Conservation (phyloP, 768 basidiomycete species). For the Baorangia bicolor region DNA sequence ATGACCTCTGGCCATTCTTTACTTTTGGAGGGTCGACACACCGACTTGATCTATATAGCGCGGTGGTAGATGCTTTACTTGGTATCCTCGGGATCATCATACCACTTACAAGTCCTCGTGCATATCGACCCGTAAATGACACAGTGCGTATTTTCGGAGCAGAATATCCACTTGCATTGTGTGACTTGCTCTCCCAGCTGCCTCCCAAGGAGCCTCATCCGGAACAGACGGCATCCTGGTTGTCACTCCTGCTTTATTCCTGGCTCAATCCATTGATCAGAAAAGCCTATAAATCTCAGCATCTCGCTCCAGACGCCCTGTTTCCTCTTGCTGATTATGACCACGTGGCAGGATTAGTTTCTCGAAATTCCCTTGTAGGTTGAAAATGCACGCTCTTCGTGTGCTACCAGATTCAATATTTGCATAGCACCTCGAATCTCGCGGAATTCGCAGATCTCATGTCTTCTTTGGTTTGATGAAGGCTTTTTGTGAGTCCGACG, state of each 20-base stretch:
- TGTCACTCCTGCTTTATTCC: constrained; percentile 40
- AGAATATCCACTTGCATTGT: neutral
- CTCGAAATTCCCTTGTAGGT: constrained; percentile 33
- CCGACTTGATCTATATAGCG: neutral
- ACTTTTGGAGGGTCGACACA: neutral
- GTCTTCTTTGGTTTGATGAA: constrained; percentile 2
- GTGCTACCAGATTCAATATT: neutral
- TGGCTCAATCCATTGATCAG: constrained; percentile 54
- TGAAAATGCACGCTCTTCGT: neutral
- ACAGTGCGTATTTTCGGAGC: neutral
- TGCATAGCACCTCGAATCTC: neutral
- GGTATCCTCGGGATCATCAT: constrained; percentile 5
- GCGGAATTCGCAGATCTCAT: neutral
- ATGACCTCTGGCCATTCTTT: constrained; percentile 10
- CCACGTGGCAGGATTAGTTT: constrained; percentile 30
- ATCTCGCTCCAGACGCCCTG: constrained; percentile 41
- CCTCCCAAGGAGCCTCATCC: constrained; percentile 25
- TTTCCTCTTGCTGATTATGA: constrained; percentile 54
- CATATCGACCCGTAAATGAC: neutral
- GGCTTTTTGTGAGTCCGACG: constrained; percentile 2
- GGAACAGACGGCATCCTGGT: constrained; percentile 40
- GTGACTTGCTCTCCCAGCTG: constrained; percentile 7
- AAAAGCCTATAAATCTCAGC: constrained; percentile 39
- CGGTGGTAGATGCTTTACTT: neutral
- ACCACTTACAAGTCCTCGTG: constrained; percentile 4